Evolutionary conservation across 164 flowering plant species (phyloP).

Genomic region (Malania oleifera): DNA sequence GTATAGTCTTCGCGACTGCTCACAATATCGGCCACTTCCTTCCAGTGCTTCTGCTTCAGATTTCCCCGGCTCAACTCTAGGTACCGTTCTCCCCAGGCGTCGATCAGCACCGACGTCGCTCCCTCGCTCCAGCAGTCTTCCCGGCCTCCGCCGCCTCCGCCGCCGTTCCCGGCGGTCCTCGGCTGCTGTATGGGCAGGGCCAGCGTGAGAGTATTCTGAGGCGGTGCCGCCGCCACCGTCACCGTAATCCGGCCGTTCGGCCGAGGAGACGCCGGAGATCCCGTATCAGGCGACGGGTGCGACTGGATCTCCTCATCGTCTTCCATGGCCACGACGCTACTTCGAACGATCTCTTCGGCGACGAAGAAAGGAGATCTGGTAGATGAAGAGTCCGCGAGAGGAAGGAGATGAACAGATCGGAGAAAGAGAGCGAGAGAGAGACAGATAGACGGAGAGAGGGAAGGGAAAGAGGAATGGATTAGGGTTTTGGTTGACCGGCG

Average conservation of each 20-base stretch:
- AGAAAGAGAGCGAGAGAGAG: conserved; percentile 9
- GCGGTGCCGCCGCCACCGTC: conserved; percentile 31
- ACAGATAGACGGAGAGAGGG: conserved; percentile 9
- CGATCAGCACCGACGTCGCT: conserved; percentile 67
- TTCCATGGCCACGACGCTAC: conserved; percentile 33
- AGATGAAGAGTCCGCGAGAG: background rate
- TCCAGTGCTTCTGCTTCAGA: conserved; percentile 86
- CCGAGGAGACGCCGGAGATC: conserved; percentile 30
- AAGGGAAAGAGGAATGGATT: background rate
- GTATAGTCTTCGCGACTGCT: conserved; percentile 46
- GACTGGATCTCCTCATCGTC: conserved; percentile 59
- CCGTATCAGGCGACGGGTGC: conserved; percentile 25
- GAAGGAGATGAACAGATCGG: background rate
- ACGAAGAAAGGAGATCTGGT: conserved; percentile 12
- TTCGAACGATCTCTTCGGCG: no score
- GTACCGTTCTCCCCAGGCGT: conserved; percentile 92
- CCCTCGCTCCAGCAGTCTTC: conserved; percentile 96
- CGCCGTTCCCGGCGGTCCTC: conserved; percentile 4
- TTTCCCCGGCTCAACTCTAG: conserved; percentile 74
- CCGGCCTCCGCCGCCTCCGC: conserved; percentile 41
- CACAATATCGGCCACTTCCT: conserved; percentile 82
- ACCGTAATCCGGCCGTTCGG: conserved; percentile 35
- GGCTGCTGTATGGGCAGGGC: conserved; percentile 48
- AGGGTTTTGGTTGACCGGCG: conserved; percentile 31
- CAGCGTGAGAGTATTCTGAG: conserved; percentile 38